Base-by-base conservation (phyloP, 108 stramenopile species). In the Fragilaria radians region DNA sequence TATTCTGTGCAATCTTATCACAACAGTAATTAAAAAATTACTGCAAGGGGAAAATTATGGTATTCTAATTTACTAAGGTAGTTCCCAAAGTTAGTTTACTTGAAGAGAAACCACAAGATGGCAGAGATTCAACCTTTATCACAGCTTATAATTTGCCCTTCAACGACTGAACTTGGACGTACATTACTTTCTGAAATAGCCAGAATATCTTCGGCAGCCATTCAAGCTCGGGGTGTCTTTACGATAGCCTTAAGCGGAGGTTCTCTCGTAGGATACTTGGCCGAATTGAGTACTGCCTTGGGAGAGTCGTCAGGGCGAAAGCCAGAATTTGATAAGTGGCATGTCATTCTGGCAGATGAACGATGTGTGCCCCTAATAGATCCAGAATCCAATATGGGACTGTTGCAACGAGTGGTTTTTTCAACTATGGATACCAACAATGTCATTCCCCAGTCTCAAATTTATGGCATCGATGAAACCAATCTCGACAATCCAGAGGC, bases 311-410 rank as follows among this genome's bases (percentile, higher is more conserved):
- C 5, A 30, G 57, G 14, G 4, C 53, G 69, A 5, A 78, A 82
- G 55, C 86, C 86, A 26, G 67, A 80, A 30, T 85, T 64, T 63
- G 68, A 74, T 5, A 68, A 75, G 47, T 96, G 92, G 89, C 93
- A 89, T 59, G 76, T 98, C 3, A 52, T 88, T 30, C 74, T 96
- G 63, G 94, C 95, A 22, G 97, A 98, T 73, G 97, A 98, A 67
- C 91, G 97, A 32, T 94, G 89, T 49, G 97, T 98, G 5, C 76
- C 80, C 0, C 54, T 62, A 5, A 59, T 79, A 23, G 48, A 93
- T 73, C 63, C 46, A 1, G 96, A 98, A 71, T 89, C 87, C 27
- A 98, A 96, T 72, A 46, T 89, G 49, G 58, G 72, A 36, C 62
- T 88, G 24, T 22, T 96, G 29, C 67, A 60, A 27, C 52, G 66